Conservation (phyloP, 2,329 filamentous ascomycete species). For the Ceratocystis destructans region DNA sequence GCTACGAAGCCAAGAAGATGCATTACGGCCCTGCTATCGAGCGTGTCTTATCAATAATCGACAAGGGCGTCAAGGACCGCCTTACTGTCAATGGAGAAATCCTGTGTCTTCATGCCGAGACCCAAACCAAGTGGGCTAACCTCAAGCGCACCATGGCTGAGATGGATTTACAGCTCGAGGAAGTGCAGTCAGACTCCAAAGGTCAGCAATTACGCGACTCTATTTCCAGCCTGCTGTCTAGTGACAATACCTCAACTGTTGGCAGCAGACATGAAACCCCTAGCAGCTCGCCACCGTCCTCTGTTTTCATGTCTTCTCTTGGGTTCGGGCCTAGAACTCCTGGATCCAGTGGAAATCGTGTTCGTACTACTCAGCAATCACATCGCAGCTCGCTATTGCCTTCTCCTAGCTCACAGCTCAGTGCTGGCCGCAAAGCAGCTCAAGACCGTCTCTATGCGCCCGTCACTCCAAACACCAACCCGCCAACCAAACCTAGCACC, state of each 20-base stretch:
- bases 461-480: slow-evolving; percentile 14
- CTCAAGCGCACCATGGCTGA: slow-evolving; percentile 65
- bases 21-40: slow-evolving; percentile 92
- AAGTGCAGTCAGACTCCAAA: slow-evolving; percentile 48
- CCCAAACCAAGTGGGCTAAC: slow-evolving; percentile 67
- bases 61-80: slow-evolving; percentile 90
- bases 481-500: not conserved
- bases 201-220: slow-evolving; percentile 78
- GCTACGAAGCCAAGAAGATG: slow-evolving; percentile 84
- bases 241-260: slow-evolving; percentile 53
- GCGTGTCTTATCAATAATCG: slow-evolving; percentile 79
- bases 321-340: slow-evolving; percentile 38
- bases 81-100: slow-evolving; percentile 95
- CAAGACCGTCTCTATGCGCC: slow-evolving; percentile 35
- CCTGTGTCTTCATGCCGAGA: slow-evolving; percentile 68
- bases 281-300: slow-evolving; percentile 51
- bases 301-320: slow-evolving; percentile 44
- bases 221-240: slow-evolving; percentile 72
- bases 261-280: slow-evolving; percentile 59
- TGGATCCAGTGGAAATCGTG: slow-evolving; percentile 30
- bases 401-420: slow-evolving; percentile 27
- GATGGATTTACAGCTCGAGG: slow-evolving; percentile 61
- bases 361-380: slow-evolving; percentile 33
- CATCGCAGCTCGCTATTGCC: slow-evolving; percentile 38
- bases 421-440: slow-evolving; percentile 31